Conservation (phyloP, 2,329 filamentous ascomycete genomes). For the Talaromyces sp. region DNA sequence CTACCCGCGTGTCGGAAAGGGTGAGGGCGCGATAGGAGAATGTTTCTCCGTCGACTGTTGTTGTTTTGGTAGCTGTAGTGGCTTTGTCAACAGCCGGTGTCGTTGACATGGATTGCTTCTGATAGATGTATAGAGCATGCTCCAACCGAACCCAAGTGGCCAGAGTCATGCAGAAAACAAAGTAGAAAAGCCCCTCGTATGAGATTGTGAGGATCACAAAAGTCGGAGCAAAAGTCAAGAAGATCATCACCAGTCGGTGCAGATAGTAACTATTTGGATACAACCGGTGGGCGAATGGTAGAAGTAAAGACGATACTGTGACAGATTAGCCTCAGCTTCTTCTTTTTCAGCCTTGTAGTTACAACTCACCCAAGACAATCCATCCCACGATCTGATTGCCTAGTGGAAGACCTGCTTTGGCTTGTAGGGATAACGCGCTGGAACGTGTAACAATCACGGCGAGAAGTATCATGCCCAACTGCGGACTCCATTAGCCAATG, state of each 20-base stretch:
- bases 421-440: constrained; percentile 78
- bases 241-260: constrained; percentile 82
- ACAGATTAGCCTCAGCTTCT: constrained; percentile 18
- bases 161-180: constrained; percentile 77
- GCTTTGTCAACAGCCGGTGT: background rate
- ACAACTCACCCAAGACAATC: constrained; percentile 63
- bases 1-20: constrained; percentile 79
- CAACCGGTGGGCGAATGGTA: constrained; percentile 77
- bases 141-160: constrained; percentile 91
- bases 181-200: constrained; percentile 94
- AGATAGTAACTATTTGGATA: constrained; percentile 84
- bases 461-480: constrained; percentile 73
- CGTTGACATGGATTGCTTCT: constrained; percentile 20
- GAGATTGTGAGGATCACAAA: constrained; percentile 97
- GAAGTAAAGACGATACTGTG: constrained; percentile 66
- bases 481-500: constrained; percentile 15
- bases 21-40: constrained; percentile 63
- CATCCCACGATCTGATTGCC: constrained; percentile 88
- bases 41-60: constrained; percentile 30
- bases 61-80: constrained; percentile 23
- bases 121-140: constrained; percentile 62
- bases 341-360: constrained; percentile 22
- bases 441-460: constrained; percentile 83
- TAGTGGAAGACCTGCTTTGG: constrained; percentile 75
- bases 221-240: constrained; percentile 85